Base-by-base conservation (phyloP, 2,329 filamentous ascomycete genomes). In the Ramularia endophylla region DNA sequence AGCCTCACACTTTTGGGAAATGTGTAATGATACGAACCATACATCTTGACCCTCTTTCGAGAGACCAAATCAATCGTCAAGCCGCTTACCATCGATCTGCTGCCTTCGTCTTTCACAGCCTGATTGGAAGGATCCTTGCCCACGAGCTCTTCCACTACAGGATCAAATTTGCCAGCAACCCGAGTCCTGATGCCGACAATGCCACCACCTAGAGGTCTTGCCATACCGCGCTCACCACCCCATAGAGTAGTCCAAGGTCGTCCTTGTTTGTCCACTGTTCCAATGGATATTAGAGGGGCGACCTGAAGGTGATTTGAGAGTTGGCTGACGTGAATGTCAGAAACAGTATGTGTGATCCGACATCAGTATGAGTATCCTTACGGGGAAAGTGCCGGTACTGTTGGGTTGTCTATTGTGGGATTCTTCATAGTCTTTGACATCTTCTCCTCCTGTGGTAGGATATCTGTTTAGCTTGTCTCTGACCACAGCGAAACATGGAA, bases 161-260 rank as follows among this genome's bases (percentile, higher is more conserved):
- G 87, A 57, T 94, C 87, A 52, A 78, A 63, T 8, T 55, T 61
- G 20, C 66, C 65, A 50, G 85, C 81, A 3, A 87, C 79, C 0
- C 70, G 59, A 4, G 75, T 76, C 32, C 73, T 72, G 1, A 88
- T 67, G 1, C 78, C 84, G 3, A 94, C 68, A 8, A 86, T 71
- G 1, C 69, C 73, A 29, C 75, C 69, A 2, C 77, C 80, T 0
- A 89, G 65, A 0, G 78, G 73, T 35, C 73, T 69, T 0, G 79
- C 77, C 51, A 90, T 85, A 0, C 83, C 84, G 1, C 74, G 63
- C 43, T 81, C 69, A 12, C 87, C 87, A n/a, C 85, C 85, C 78
- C 83, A 84, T 6, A 94, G 48, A 0, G 83, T 83, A 12, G 82
- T 83, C 87, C 87, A 94, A 1, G 84, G 85, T 15, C 77, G 68